Conservation (phyloP, 108 stramenopile species). For the Mayamaea pseudoterrestris region DNA sequence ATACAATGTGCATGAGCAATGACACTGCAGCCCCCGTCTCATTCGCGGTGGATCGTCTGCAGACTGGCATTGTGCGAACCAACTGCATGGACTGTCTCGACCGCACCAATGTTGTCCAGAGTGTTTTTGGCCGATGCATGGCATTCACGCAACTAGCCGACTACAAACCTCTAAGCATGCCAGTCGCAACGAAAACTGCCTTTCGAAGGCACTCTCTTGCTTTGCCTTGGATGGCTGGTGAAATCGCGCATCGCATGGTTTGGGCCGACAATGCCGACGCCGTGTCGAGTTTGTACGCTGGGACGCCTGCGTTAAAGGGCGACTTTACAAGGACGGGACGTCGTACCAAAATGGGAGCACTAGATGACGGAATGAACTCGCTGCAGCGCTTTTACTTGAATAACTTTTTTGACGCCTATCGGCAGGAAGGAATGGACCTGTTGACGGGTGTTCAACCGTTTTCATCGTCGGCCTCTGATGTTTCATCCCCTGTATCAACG, state of each 20-base stretch:
- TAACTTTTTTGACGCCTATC: conserved; percentile 89
- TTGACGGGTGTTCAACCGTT: conserved; percentile 59
- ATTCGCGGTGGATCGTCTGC: conserved; percentile 23
- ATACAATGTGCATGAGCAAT: background rate
- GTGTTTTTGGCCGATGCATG: conserved; percentile 72
- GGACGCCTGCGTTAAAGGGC: conserved; percentile 89
- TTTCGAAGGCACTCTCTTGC: conserved; percentile 27
- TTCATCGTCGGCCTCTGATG: conserved; percentile 4
- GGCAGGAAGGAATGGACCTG: conserved; percentile 95
- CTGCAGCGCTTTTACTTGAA: conserved; percentile 91
- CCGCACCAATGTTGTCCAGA: conserved; percentile 97
- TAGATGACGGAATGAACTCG: conserved; percentile 94
- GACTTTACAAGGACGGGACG: conserved; percentile 89
- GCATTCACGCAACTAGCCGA: conserved; percentile 41
- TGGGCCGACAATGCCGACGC: conserved; percentile 92
- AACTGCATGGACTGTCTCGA: conserved; percentile 99
- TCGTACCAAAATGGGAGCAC: conserved; percentile 81
- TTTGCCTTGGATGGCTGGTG: conserved; percentile 55
- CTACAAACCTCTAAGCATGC: conserved; percentile 2
- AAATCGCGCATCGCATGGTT: conserved; percentile 59
- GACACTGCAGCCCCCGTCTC: background rate
- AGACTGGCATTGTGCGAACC: conserved; percentile 85
- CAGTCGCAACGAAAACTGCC: background rate
- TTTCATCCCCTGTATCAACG: background rate
- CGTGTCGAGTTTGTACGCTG: conserved; percentile 85